Evolutionary conservation across 495 filamentous ascomycete genomes (phyloP), one percentile per base, ranked within the genome.

Genomic region (Staphylotrichum longicolle): DNA sequence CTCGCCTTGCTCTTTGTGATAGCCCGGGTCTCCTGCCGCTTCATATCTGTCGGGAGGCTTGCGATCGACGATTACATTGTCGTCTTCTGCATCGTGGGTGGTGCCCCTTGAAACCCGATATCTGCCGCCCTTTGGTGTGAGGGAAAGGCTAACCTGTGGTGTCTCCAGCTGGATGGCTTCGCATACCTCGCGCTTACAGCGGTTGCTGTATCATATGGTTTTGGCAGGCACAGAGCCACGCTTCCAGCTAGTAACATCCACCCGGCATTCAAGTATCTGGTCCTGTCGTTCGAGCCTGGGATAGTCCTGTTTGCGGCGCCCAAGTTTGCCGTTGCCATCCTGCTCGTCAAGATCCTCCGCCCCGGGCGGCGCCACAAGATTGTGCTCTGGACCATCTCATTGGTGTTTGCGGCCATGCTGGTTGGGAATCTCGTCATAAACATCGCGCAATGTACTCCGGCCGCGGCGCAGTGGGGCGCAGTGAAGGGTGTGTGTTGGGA

Each of bases 261-360:
- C 2, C 52, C 45, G 12, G 63, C 58, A 39, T 35, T 69, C 27
- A 55, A 58, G 15, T 68, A 62, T 42, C 60, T 58, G 35, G 41
- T 67, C 39, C 41, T 71, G 35, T 67, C 67, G 8, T 72, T 68
- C 39, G 63, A 63, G 8, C 69, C 67, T 14, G 68, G 67, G 41
- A 66, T 72, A 2, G n/a, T 48, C 27, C 57, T 60, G 39, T 71
- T 69, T 27, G 58, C 60, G 20, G 34, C 67, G 5, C 67, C 69
- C 34, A 71, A 71, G 45, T 66, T 69, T 35, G 67, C 67, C 37
- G 64, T 65, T 51, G 55, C 68, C 32, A 66, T 69, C 42, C 58
- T 71, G 12, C 58, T 71, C 30, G 58, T 53, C 15, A 59, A 63
- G 35, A 35, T 71, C 12, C 60, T 71, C 50, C 52, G 56, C 55